Conservation (phyloP, 768 basidiomycete species). For the Mrakia blollopis region DNA sequence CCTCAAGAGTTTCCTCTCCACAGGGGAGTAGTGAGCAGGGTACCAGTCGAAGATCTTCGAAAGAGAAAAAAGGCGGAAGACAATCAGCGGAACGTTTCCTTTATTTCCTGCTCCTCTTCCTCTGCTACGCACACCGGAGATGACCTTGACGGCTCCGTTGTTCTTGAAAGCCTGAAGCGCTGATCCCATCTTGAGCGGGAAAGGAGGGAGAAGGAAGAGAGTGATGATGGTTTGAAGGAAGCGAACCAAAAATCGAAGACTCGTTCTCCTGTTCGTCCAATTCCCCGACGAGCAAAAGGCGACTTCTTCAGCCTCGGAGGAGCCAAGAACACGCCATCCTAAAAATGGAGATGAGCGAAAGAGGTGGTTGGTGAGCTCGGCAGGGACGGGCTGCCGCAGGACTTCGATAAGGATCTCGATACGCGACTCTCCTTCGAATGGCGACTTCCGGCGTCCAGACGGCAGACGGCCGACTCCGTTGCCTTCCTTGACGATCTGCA, state of each 20-base stretch:
- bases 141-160: background rate
- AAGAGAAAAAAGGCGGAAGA: background rate
- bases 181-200: background rate
- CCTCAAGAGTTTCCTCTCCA: slow-evolving; percentile 38
- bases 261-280: background rate
- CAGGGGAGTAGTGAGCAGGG: slow-evolving; percentile 14
- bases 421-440: no score
- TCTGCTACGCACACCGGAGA: background rate
- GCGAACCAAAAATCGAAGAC: background rate
- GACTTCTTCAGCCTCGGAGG: no score
- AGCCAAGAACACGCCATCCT: background rate
- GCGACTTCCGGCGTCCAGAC: no score
- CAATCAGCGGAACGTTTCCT: background rate
- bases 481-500: no score
- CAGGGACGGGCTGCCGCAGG: no score
- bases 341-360: no score
- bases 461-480: no score
- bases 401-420: no score
- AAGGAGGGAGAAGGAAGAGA: background rate
- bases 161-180: background rate
- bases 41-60: slow-evolving; percentile 3
- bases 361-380: no score
- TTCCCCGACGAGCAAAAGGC: background rate
- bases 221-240: background rate
- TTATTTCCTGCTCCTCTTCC: background rate